Evolutionary conservation across 31 red algal genomes (phyloP).

Genomic region (Porphyra umbilicalis): DNA sequence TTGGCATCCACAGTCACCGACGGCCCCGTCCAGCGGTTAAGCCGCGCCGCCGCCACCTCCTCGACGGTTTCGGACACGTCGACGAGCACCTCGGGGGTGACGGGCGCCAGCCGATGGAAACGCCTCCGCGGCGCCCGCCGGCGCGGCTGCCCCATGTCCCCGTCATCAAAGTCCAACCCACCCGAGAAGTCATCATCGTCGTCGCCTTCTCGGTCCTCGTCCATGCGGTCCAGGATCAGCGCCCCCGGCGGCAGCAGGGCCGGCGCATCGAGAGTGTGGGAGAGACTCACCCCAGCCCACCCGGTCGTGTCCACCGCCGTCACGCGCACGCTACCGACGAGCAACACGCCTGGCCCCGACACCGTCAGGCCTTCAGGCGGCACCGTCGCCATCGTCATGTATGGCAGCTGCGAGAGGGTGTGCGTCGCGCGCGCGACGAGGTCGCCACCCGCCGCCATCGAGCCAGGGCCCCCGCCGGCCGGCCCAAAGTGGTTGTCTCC

Average conservation of each 20-base stretch:
- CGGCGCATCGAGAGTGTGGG: slow-evolving; percentile 60
- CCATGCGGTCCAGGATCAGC: slow-evolving; percentile 28
- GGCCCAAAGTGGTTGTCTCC: neutral
- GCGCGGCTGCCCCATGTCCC: neutral
- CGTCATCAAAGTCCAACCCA: neutral
- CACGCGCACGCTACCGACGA: slow-evolving; percentile 60
- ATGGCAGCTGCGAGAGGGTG: slow-evolving; percentile 51
- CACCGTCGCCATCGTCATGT: slow-evolving; percentile 27
- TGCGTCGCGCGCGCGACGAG: slow-evolving; percentile 46
- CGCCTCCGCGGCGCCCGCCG: too few relatives aligned
- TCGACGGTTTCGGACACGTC: neutral
- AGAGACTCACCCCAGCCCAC: slow-evolving; percentile 58
- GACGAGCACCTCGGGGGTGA: neutral
- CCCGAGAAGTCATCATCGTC: neutral
- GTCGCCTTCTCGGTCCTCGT: too few relatives aligned
- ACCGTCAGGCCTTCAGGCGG: slow-evolving; percentile 1
- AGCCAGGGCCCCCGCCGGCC: neutral
- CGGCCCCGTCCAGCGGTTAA: slow-evolving; percentile 47
- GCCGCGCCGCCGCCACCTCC: slow-evolving; percentile 39
- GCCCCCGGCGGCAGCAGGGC: slow-evolving; percentile 66
- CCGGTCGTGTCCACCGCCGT: slow-evolving; percentile 84
- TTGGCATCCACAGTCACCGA: slow-evolving; percentile 56
- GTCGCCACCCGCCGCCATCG: neutral
- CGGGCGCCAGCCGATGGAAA: neutral
- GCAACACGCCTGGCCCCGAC: slow-evolving; percentile 58